A percentile compares a stretch with the other conserved stretches of the same genome.
These are phyloP conservation scores for Suhomyces wounanorum DNA, from an alignment of 1,139 yeast genomes.

Conservation along the genomic window DNA sequence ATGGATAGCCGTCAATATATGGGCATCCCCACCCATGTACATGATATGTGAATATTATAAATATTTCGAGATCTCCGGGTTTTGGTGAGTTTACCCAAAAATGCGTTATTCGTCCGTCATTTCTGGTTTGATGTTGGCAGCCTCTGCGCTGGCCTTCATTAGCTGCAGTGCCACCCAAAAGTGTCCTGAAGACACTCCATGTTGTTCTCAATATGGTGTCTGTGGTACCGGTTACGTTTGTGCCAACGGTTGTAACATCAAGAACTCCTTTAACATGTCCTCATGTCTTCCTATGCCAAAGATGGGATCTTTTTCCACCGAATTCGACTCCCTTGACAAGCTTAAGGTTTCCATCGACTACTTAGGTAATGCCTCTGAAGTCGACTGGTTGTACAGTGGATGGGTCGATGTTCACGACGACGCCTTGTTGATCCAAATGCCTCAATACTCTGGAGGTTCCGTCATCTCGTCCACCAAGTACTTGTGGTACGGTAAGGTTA, in stretches of 20 bases:
- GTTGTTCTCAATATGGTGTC: constrained; percentile 82
- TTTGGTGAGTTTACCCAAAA: background rate
- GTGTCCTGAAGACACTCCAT: constrained; percentile 75
- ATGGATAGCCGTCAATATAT: background rate
- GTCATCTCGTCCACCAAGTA: constrained; percentile 78
- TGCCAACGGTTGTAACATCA: constrained; percentile 79
- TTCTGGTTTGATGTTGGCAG: constrained; percentile 12
- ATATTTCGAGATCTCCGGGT: background rate
- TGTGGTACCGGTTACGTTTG: constrained; percentile 85
- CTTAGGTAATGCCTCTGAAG: constrained; percentile 68
- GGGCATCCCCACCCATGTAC: background rate
- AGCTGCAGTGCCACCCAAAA: constrained; percentile 49
- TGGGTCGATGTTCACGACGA: constrained; percentile 55
- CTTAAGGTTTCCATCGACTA: constrained; percentile 44
- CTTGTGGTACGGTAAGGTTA: constrained; percentile 85
- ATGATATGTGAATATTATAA: background rate
- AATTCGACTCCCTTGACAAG: constrained; percentile 38
- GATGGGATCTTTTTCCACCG: constrained; percentile 36
- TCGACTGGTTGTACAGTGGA: constrained; percentile 79
- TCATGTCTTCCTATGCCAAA: constrained; percentile 70
- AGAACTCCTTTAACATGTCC: constrained; percentile 57
- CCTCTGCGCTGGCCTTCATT: constrained; percentile 20
- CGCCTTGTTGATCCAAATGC: constrained; percentile 74
- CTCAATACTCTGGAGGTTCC: constrained; percentile 73
- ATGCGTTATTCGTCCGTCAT: constrained; percentile 7